These are phyloP conservation scores for Fagopyrum esculentum DNA, from an alignment of 148 eudicot species.

Conservation along the genomic window DNA sequence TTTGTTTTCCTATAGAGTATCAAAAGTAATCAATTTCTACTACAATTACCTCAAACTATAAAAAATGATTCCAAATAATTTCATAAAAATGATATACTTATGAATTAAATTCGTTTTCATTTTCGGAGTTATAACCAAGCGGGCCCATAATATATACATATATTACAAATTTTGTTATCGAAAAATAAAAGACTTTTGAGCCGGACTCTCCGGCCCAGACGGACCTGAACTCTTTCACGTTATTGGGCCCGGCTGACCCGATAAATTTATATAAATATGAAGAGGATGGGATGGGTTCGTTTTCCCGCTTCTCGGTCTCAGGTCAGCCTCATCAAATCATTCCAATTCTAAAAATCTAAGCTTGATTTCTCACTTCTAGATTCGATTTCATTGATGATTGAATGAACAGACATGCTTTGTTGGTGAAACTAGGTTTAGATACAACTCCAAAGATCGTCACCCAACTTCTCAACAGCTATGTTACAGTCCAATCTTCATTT, in stretches of 20 bases:
- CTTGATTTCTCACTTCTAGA: neutral
- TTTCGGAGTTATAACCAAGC: too few relatives aligned
- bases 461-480: constrained; percentile 22
- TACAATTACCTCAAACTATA: too few relatives aligned
- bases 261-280: neutral
- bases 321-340: neutral
- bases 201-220: too few relatives aligned
- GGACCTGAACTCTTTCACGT: neutral
- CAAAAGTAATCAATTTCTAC: too few relatives aligned
- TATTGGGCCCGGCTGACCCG: neutral
- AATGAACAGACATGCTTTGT: constrained; percentile 30
- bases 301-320: neutral
- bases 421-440: constrained; percentile 28
- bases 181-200: too few relatives aligned
- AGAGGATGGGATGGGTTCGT: neutral
- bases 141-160: too few relatives aligned
- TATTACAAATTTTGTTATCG: too few relatives aligned
- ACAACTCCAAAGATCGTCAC: constrained; percentile 21
- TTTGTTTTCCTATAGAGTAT: too few relatives aligned
- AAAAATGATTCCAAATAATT: too few relatives aligned
- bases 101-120: too few relatives aligned
- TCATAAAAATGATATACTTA: too few relatives aligned
- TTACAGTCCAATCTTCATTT: neutral
- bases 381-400: neutral
- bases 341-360: neutral